Conservation (phyloP, 2,329 filamentous ascomycete species). For the Trichophyton equinum region DNA sequence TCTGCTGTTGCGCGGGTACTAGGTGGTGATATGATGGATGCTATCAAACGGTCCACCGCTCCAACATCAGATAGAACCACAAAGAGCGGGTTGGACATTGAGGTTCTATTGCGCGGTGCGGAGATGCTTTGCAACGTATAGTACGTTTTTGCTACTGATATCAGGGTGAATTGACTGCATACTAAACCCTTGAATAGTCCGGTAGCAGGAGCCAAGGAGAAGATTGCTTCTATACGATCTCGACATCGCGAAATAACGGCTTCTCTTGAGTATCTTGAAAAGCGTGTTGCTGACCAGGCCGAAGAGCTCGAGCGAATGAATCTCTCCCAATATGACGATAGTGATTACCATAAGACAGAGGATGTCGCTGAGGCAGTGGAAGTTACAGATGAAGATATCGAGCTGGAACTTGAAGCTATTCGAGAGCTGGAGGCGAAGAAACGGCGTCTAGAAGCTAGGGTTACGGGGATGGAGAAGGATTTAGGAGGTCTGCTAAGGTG, state of each 20-base stretch:
- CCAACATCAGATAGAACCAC: conserved; percentile 40
- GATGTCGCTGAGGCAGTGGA: conserved; percentile 9
- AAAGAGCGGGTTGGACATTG: conserved; percentile 67
- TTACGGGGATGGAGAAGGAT: conserved; percentile 50
- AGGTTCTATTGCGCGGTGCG: conserved; percentile 69
- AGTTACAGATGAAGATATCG: conserved; percentile 33
- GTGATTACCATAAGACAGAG: conserved; percentile 31
- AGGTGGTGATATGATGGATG: conserved; percentile 72
- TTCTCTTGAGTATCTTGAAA: conserved; percentile 70
- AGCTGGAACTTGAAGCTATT: conserved; percentile 42
- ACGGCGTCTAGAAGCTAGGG: conserved; percentile 47
- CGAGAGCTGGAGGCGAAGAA: conserved; percentile 52
- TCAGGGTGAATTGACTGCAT: not conserved
- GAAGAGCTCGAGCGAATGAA: conserved; percentile 63
- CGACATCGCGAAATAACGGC: conserved; percentile 58
- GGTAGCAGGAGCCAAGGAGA: conserved; percentile 62
- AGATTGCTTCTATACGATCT: conserved; percentile 58
- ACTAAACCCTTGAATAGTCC: conserved; percentile 37
- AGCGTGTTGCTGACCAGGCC: conserved; percentile 62
- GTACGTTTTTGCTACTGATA: conserved; percentile 23
- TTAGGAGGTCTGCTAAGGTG: conserved; percentile 10
- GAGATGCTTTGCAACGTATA: conserved; percentile 87
- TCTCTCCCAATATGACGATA: conserved; percentile 41
- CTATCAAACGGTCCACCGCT: conserved; percentile 52
- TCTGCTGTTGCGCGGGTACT: conserved; percentile 73